Percentiles rank a stretch among this genome's conserved stretches.
phyloP scores from a whole-genome alignment of 805 yeast species.

The Kodamaea restingae region DNA sequence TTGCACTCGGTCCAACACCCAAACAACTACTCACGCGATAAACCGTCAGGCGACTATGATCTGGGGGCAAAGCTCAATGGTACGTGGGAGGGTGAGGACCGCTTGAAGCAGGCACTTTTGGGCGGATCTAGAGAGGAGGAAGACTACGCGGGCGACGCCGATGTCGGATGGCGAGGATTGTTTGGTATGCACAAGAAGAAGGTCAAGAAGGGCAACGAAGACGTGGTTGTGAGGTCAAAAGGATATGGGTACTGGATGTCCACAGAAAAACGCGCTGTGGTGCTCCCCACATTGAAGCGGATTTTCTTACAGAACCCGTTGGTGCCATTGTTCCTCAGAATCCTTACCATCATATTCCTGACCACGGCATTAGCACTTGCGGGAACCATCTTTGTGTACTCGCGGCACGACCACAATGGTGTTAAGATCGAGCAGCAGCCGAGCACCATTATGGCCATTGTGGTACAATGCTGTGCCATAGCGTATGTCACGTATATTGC shows the following conservation, averaged over 20 bases:
- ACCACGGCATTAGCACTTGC: constrained; percentile 73
- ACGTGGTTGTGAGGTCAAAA: constrained; percentile 39
- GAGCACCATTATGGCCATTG: constrained; percentile 88
- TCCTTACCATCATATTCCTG: constrained; percentile 47
- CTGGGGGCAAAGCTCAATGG: constrained; percentile 42
- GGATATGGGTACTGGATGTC: constrained; percentile 65
- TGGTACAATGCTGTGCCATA: constrained; percentile 75
- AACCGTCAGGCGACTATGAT: constrained; percentile 11
- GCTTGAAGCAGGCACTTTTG: constrained; percentile 52
- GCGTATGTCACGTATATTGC: constrained; percentile 78
- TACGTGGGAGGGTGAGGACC: constrained; percentile 69
- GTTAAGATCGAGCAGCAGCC: constrained; percentile 64
- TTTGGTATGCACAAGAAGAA: constrained; percentile 8
- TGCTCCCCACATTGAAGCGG: constrained; percentile 58
- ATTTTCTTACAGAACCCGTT: constrained; percentile 72
- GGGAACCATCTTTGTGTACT: constrained; percentile 46
- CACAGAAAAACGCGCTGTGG: constrained; percentile 54
- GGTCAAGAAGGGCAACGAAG: constrained; percentile 9
- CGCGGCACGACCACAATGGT: constrained; percentile 31
- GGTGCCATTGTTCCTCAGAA: constrained; percentile 71
- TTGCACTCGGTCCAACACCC: constrained; percentile 46
- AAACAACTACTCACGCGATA: constrained; percentile 32
- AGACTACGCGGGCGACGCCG: constrained; percentile 14
- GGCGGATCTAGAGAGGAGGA: constrained; percentile 24
- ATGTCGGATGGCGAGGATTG: constrained; percentile 9